Conservation (phyloP, 768 basidiomycete species). For the Sarcomyxa edulis region DNA sequence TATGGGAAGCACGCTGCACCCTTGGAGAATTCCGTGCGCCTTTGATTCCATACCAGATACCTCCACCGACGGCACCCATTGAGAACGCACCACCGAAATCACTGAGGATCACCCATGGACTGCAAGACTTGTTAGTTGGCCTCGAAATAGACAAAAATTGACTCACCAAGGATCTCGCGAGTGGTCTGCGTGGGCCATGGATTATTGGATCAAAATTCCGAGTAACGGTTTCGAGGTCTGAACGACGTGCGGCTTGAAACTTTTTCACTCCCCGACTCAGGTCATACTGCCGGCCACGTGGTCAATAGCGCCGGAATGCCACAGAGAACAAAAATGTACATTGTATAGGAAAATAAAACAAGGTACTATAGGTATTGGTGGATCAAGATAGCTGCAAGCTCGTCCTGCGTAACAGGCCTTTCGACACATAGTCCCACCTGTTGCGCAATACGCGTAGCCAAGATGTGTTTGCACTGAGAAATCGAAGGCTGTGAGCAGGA, state of each 20-base stretch:
- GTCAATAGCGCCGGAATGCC: no score
- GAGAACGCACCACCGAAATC: constrained; percentile 97
- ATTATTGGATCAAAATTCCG: constrained; percentile 7
- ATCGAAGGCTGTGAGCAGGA: not conserved
- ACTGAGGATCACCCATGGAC: constrained; percentile 98
- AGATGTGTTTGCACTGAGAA: constrained; percentile 72
- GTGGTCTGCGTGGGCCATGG: constrained; percentile 89
- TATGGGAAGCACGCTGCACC: constrained; percentile 38
- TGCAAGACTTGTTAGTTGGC: constrained; percentile 22
- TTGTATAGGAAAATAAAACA: no score
- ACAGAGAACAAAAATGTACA: no score
- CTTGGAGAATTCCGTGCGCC: constrained; percentile 95
- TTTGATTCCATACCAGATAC: constrained; percentile 98
- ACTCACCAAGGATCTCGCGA: constrained; percentile 87
- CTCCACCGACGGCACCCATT: constrained; percentile 97
- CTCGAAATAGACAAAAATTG: not conserved
- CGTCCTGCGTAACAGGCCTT: constrained; percentile 38
- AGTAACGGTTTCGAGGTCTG: constrained; percentile 1
- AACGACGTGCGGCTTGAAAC: not conserved
- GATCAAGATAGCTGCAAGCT: constrained; percentile 43
- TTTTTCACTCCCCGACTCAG: no score
- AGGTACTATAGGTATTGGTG: no score
- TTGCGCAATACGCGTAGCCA: constrained; percentile 60
- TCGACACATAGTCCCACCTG: constrained; percentile 47
- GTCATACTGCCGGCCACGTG: no score